These are phyloP conservation scores for Hyphopichia buzzinii DNA, from an alignment of 1,139 yeast species.

Conservation along the genomic window DNA sequence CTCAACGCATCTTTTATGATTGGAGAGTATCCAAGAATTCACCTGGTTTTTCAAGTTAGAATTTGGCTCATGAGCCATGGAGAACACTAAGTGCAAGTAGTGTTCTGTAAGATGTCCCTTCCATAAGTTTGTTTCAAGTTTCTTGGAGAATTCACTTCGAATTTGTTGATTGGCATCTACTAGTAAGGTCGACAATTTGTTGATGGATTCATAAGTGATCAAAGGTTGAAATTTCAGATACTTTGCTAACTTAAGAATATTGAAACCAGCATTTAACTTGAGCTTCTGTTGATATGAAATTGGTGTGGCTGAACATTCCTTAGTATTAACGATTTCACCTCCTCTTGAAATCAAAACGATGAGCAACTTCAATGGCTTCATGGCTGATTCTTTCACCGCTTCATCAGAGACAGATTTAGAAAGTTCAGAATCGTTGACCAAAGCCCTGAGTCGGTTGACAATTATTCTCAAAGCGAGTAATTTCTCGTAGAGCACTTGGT, in stretches of 20 bases:
- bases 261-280: constrained; percentile 67
- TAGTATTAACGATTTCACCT: constrained; percentile 64
- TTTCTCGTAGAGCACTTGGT: constrained; percentile 41
- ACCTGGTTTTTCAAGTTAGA: constrained; percentile 46
- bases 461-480: constrained; percentile 57
- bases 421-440: constrained; percentile 21
- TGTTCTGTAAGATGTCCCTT: constrained; percentile 57
- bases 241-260: constrained; percentile 64
- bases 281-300: constrained; percentile 55
- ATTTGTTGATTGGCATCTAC: constrained; percentile 67
- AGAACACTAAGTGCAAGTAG: constrained; percentile 66
- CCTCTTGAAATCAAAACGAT: constrained; percentile 68
- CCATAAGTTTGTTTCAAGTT: constrained; percentile 53
- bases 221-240: constrained; percentile 50
- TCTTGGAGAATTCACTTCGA: constrained; percentile 50
- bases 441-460: constrained; percentile 59
- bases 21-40: constrained; percentile 72
- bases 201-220: constrained; percentile 52
- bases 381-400: background rate
- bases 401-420: background rate
- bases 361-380: constrained; percentile 49
- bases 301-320: constrained; percentile 64
- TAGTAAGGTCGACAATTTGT: constrained; percentile 55
- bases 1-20: constrained; percentile 44
- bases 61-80: constrained; percentile 75